Conservation (phyloP, 208 protist genomes). For the Entamoeba moshkovskii region DNA sequence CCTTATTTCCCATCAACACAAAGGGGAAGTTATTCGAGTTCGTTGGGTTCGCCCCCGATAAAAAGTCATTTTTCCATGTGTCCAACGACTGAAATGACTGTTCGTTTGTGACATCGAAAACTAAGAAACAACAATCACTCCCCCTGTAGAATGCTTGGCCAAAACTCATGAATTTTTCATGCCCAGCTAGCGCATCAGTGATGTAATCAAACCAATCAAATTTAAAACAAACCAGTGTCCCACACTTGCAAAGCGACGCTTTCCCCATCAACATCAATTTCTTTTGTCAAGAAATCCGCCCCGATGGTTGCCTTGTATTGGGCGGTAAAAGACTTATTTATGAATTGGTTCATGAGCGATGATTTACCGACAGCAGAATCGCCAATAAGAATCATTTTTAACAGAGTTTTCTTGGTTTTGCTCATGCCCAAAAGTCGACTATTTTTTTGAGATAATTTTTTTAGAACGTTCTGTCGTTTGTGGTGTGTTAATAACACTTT, state of each 20-base stretch:
- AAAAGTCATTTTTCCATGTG: conserved; percentile 34
- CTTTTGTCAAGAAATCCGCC: neutral
- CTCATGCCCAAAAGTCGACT: too few species aligned
- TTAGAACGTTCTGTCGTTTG: too few species aligned
- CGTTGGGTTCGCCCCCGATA: neutral
- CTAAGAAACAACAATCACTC: conserved; percentile 82
- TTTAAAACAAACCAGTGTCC: neutral
- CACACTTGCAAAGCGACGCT: neutral
- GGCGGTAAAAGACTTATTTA: neutral
- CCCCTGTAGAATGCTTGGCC: conserved; percentile 94
- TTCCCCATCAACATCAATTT: neutral
- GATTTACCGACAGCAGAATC: neutral
- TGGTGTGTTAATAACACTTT: too few species aligned
- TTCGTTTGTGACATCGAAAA: conserved; percentile 40
- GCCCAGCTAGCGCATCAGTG: conserved; percentile 54
- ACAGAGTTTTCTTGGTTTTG: neutral
- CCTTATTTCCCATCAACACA: conserved; percentile 29
- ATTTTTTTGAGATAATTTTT: too few species aligned
- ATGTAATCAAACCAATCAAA: neutral
- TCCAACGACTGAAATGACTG: conserved; percentile 37
- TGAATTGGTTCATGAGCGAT: neutral
- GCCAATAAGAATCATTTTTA: conserved; percentile 7
- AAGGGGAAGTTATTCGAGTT: conserved; percentile 12
- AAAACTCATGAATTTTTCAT: conserved; percentile 93
- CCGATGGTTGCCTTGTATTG: conserved; percentile 10